Evolutionary conservation across 148 eudicot genomes (phyloP).

Genomic region (Rhododendron mucronatum): DNA sequence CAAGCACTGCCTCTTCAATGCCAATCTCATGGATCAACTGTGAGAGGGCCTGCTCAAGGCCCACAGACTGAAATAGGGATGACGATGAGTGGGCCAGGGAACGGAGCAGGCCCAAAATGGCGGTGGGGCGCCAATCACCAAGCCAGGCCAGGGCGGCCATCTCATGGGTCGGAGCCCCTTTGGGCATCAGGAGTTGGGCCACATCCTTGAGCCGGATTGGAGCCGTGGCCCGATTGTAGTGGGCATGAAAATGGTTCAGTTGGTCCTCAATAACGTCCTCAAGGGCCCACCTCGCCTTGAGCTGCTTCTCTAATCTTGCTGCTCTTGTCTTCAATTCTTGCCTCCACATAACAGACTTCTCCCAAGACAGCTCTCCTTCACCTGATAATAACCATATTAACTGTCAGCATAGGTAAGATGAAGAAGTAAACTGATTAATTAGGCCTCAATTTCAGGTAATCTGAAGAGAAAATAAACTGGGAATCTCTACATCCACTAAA

Average conservation of each 20-base stretch:
- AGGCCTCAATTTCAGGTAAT: not conserved
- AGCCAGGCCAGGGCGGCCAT: constrained; percentile 66
- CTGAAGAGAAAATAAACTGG: not conserved
- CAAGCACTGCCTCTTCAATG: constrained; percentile 79
- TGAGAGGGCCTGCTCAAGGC: constrained; percentile 37
- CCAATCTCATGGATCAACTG: constrained; percentile 64
- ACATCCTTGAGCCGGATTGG: constrained; percentile 58
- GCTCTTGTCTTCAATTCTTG: constrained; percentile 61
- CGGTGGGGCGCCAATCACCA: constrained; percentile 92
- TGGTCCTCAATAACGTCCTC: constrained; percentile 73
- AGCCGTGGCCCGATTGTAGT: constrained; percentile 43
- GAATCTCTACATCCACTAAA: not conserved
- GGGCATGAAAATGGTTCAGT: constrained; percentile 47
- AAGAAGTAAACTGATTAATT: not conserved
- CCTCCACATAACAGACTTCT: constrained; percentile 47
- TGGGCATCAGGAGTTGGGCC: constrained; percentile 66
- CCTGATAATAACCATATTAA: constrained; percentile 25
- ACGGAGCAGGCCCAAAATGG: constrained; percentile 63
- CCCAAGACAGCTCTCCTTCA: constrained; percentile 30
- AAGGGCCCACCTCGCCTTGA: constrained; percentile 58
- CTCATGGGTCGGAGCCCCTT: constrained; percentile 62
- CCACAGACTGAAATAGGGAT: constrained; percentile 28
- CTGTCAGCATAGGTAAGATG: not conserved
- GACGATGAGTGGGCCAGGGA: constrained; percentile 36
- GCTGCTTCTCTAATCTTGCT: constrained; percentile 68